phyloP scores from a whole-genome alignment of 768 basidiomycete species.

The Pisolithus orientalis region DNA sequence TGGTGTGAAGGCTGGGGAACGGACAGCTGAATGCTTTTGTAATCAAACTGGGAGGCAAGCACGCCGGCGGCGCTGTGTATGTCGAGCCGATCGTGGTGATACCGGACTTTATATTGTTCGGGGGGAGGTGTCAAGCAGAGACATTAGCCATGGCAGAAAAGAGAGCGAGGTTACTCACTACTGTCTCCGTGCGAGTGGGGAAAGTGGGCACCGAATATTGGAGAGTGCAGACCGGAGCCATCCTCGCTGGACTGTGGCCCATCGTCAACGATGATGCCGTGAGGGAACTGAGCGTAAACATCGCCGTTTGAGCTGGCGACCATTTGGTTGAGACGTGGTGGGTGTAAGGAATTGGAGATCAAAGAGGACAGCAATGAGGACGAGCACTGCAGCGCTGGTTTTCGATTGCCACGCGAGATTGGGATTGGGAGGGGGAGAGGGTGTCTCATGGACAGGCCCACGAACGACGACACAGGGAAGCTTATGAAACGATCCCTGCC shows the following conservation, averaged over 20 bases:
- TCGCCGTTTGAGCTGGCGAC: slow-evolving; percentile 50
- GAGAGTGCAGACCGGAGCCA: slow-evolving; percentile 70
- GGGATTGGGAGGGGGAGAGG: slow-evolving; percentile 25
- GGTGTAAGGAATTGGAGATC: slow-evolving; percentile 14
- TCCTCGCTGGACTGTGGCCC: slow-evolving; percentile 70
- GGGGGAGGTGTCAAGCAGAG: slow-evolving; percentile 31
- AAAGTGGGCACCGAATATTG: slow-evolving; percentile 49
- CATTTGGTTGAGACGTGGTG: slow-evolving; percentile 37
- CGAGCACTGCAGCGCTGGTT: slow-evolving; percentile 15
- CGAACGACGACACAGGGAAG: slow-evolving; percentile 6
- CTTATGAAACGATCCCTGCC: slow-evolving; percentile 28
- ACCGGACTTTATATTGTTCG: slow-evolving; percentile 64
- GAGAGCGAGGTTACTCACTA: slow-evolving; percentile 46
- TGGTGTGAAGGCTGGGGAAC: slow-evolving; percentile 37
- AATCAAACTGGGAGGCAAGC: slow-evolving; percentile 48
- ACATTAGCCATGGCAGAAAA: slow-evolving; percentile 28
- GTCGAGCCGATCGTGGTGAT: slow-evolving; percentile 39
- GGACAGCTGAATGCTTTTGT: slow-evolving; percentile 34
- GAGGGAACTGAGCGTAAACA: slow-evolving; percentile 52
- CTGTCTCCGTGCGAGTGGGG: slow-evolving; percentile 44
- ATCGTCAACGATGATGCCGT: slow-evolving; percentile 50
- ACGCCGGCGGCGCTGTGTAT: slow-evolving; percentile 43
- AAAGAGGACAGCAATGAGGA: slow-evolving; percentile 19
- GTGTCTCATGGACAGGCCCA: slow-evolving; percentile 36
- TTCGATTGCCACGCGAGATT: slow-evolving; percentile 43